Base-by-base conservation (phyloP, 1,139 yeast genomes). In the Starmera stellimalicola region DNA sequence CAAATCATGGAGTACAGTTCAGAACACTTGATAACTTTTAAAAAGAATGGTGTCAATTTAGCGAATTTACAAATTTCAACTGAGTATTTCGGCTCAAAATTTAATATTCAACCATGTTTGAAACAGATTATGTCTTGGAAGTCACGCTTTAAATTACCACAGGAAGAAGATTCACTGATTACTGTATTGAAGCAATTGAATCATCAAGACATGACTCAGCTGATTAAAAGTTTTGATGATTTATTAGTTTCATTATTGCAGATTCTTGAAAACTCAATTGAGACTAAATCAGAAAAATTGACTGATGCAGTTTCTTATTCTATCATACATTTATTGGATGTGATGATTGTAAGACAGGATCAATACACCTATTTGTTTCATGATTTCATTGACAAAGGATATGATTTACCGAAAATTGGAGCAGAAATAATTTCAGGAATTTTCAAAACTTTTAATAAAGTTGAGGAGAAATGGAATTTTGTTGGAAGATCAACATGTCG, bases 31-130 rank as follows among this genome's bases (percentile, higher is more conserved):
- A 34, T 48, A 17, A 42, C 47, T 10, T 47, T 52, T 9, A 22
- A 22, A 8, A 38, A 38, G 11, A 47, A 42, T 18, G 43, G 48
- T 31, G 62, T 51, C 3, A 41, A 55, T 18, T 60, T 68, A 15
- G 82, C 76, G 7, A 60, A 65, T 28, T 60, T 79, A 35, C 81
- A 77, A 43, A 48, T 81, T 16, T 62, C 70, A 25, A 64, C 84
- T 2, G 77, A 73, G 37, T 83, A 82, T 51, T 74, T 78, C 38
- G 95, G 95, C 19, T 77, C 72, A 44, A 58, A 64, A 12, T 80
- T 63, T 57, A 82, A 81, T 48, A 62, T 76, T 15, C 87, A 80
- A 43, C 43, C 60, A 16, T 62, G 79, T 5, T 65, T 80, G 41
- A 76, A 72, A 34, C 66, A 68, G 34, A 61, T 84, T 36, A 57